Evolutionary conservation across 345 rosid genomes (phyloP).

Genomic region (Eucalyptus marginata): DNA sequence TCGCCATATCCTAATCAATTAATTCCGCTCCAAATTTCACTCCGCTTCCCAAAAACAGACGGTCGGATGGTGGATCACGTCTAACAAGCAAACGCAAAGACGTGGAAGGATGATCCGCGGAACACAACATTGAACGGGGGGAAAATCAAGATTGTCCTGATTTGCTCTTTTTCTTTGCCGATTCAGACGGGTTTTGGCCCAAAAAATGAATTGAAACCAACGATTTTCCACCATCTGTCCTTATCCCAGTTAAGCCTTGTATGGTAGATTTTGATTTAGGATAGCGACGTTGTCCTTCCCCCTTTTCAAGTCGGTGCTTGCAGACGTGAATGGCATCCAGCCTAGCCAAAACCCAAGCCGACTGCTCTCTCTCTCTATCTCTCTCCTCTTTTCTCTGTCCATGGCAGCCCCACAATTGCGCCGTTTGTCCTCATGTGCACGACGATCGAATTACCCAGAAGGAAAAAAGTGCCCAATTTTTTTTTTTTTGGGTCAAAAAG

Average conservation of each 20-base stretch:
- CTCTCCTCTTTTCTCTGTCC: background rate
- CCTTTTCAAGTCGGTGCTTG: background rate
- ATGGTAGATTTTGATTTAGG: background rate
- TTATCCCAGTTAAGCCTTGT: background rate
- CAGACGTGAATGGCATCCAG: background rate
- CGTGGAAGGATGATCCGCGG: background rate
- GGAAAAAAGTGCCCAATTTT: background rate
- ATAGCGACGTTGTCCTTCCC: background rate
- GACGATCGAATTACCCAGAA: background rate
- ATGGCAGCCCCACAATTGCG: background rate
- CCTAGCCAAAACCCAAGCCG: background rate
- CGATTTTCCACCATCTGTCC: background rate
- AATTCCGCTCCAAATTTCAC: background rate
- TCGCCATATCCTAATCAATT: background rate
- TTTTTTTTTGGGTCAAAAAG: too few species aligned
- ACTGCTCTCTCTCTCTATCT: background rate
- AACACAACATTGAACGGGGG: fast-evolving
- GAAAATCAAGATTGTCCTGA: background rate
- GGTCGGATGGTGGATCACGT: background rate
- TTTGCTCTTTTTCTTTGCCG: background rate
- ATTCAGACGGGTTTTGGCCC: background rate
- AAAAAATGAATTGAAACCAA: background rate
- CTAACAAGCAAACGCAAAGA: background rate
- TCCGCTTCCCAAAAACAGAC: background rate
- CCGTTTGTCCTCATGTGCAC: background rate